Evolutionary conservation across 177 flowering plant species (phyloP).

Genomic region (Vitis hybrid): DNA sequence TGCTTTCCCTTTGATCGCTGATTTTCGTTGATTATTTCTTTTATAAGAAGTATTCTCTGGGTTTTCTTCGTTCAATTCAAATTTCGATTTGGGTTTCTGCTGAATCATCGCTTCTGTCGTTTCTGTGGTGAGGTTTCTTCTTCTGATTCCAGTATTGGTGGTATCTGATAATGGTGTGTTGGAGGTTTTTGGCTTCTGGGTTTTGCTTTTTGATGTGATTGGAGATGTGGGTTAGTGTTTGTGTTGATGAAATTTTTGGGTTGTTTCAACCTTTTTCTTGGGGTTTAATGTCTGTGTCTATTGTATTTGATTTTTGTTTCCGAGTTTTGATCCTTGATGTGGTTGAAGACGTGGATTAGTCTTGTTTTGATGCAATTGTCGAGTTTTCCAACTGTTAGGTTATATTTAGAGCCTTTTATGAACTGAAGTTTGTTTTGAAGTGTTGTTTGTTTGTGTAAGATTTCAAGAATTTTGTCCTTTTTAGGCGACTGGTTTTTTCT

Average conservation of each 20-base stretch:
- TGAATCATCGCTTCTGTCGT: not conserved
- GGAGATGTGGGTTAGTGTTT: not conserved
- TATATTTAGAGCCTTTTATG: too few relatives aligned
- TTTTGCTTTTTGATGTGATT: not conserved
- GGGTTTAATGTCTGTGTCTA: not conserved
- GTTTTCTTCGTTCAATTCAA: not conserved
- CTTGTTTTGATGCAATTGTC: not conserved
- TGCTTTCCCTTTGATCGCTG: not conserved
- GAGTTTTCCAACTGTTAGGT: not conserved
- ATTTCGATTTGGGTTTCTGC: not conserved
- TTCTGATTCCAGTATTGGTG: too few relatives aligned
- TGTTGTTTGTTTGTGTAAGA: not conserved
- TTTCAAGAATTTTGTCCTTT: not conserved
- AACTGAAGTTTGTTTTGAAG: not conserved
- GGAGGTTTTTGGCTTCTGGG: not conserved
- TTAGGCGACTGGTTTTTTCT: too few relatives aligned
- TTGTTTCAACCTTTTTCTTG: not conserved
- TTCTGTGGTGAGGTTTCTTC: not conserved
- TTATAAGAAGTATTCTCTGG: not conserved
- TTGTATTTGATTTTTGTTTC: not conserved
- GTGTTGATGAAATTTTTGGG: not conserved
- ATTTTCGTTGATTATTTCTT: not conserved
- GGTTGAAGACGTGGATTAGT: not conserved
- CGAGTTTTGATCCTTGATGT: constrained; percentile 3
- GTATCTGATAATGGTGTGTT: too few relatives aligned